Base-by-base conservation (phyloP, 495 filamentous ascomycete genomes). In the Neurospora sp. region DNA sequence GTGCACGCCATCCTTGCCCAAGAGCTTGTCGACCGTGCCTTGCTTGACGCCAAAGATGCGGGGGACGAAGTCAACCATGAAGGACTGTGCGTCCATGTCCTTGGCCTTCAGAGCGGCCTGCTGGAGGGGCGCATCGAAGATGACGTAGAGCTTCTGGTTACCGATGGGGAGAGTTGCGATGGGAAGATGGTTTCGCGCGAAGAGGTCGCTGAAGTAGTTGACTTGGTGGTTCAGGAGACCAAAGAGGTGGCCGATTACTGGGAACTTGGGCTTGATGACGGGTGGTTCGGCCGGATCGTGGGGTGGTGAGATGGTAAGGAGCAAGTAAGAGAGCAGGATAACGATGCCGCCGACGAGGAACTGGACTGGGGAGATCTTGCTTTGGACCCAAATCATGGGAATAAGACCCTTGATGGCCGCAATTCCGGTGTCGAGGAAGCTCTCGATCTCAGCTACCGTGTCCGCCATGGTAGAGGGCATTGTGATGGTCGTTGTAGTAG, bases 91-190 rank as follows among this genome's bases (percentile, higher is more conserved):
- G 6, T 70, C 70, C 73, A 74, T 74, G 27, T 74, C 42, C 69
- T 69, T 71, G 82, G 83, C 10, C 69, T 48, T 44, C 48, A 78
- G 37, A 81, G 73, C 68, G 5, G 82, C 83, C 27, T 80, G 74
- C 14, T 75, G 74, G 9, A 84, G 75, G 59, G 10, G 75, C 79
- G 10, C 42, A n/a, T 48, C 72, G 78, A 81, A 65, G 74, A 77
- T 73, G 0, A 78, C 44, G 70, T 79, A 79, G 31, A 76, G 8
- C 20, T 75, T 76, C 35, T 71, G 44, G 44, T 40, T 41, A 40
- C 65, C 70, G 37, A 83, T 78, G 31, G 81, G 79, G 8, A 86
- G 75, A 1, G 83, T 86, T 76, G 80, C 82, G 48, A 81, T 78
- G 14, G 83, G 78, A 8, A 80, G 75, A 5, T 72, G 68, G 9